These are phyloP conservation scores for Mychonastes homosphaera DNA, from an alignment of 139 green algal genomes.

Conservation along the genomic window DNA sequence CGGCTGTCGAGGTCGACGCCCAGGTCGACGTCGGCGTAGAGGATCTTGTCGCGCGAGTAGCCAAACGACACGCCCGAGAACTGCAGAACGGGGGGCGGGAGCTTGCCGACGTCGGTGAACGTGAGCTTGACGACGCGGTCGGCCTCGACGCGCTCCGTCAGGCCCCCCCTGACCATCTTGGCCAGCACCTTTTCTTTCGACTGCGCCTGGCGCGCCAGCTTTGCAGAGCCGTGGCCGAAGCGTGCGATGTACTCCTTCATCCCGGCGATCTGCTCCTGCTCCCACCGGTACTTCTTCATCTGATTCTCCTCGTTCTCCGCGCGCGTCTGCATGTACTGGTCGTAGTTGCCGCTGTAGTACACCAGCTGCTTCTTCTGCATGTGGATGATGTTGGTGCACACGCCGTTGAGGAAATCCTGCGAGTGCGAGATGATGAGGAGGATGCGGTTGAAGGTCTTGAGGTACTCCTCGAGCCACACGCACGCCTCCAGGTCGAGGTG, in stretches of 20 bases:
- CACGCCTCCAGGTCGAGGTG: slow-evolving; percentile 81
- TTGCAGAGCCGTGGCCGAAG: slow-evolving; percentile 82
- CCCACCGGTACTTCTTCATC: slow-evolving; percentile 87
- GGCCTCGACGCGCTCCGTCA: slow-evolving; percentile 68
- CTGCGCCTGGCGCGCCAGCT: slow-evolving; percentile 84
- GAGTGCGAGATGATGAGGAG: slow-evolving; percentile 81
- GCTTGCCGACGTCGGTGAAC: slow-evolving; percentile 83
- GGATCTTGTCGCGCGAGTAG: slow-evolving; percentile 52
- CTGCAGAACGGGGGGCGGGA: slow-evolving; percentile 87
- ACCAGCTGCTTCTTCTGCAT: slow-evolving; percentile 83
- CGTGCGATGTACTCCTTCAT: slow-evolving; percentile 85
- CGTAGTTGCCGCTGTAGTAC: slow-evolving; percentile 85
- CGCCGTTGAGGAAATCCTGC: slow-evolving; percentile 94
- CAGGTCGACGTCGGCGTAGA: slow-evolving; percentile 80
- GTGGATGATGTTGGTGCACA: slow-evolving; percentile 96
- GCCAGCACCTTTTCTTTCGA: slow-evolving; percentile 92
- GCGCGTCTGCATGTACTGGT: slow-evolving; percentile 77
- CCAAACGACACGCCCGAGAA: slow-evolving; percentile 75
- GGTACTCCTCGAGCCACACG: slow-evolving; percentile 93
- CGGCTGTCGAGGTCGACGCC: slow-evolving; percentile 86
- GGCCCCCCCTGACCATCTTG: slow-evolving; percentile 83
- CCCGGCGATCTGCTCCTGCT: slow-evolving; percentile 68
- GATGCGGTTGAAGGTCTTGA: slow-evolving; percentile 78
- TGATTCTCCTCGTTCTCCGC: slow-evolving; percentile 87
- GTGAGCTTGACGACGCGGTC: slow-evolving; percentile 70